phyloP scores from a whole-genome alignment of 768 basidiomycete species.

The Tricholoma sp. region DNA sequence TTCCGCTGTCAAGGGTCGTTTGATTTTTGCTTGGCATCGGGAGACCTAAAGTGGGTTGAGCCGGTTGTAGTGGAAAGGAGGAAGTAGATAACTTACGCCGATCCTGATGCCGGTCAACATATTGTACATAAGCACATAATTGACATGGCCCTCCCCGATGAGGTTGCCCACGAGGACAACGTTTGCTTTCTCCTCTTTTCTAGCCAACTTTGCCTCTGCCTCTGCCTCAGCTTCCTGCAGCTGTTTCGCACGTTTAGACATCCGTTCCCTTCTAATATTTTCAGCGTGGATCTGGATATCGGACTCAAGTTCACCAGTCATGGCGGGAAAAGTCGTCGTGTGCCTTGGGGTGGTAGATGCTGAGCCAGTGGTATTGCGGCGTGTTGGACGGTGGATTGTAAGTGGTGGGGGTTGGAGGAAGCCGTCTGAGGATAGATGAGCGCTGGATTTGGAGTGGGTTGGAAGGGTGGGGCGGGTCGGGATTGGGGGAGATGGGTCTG shows the following conservation, averaged over 20 bases:
- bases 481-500: conserved; percentile 10
- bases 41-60: conserved; percentile 58
- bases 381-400: conserved; percentile 36
- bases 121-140: conserved; percentile 99
- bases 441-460: conserved; percentile 16
- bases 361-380: conserved; percentile 72
- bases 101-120: conserved; percentile 99
- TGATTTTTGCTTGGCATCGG: conserved; percentile 92
- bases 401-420: conserved; percentile 48
- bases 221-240: conserved; percentile 59
- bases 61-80: background rate
- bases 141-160: conserved; percentile 97
- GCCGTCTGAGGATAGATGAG: conserved; percentile 30
- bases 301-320: conserved; percentile 56
- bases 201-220: conserved; percentile 53
- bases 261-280: conserved; percentile 73
- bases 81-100: conserved; percentile 51
- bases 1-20: conserved; percentile 74
- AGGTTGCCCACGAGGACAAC: conserved; percentile 85
- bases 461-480: conserved; percentile 1
- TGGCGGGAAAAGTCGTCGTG: conserved; percentile 25
- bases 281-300: conserved; percentile 91
- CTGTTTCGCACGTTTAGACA: conserved; percentile 64
- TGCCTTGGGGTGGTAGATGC: conserved; percentile 33
- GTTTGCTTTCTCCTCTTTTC: conserved; percentile 28